Percentiles rank a stretch among this genome's conserved stretches.
These are phyloP conservation scores for Ophiostoma tasmaniense DNA, from an alignment of 2,329 filamentous ascomycete genomes.

Conservation along the genomic window DNA sequence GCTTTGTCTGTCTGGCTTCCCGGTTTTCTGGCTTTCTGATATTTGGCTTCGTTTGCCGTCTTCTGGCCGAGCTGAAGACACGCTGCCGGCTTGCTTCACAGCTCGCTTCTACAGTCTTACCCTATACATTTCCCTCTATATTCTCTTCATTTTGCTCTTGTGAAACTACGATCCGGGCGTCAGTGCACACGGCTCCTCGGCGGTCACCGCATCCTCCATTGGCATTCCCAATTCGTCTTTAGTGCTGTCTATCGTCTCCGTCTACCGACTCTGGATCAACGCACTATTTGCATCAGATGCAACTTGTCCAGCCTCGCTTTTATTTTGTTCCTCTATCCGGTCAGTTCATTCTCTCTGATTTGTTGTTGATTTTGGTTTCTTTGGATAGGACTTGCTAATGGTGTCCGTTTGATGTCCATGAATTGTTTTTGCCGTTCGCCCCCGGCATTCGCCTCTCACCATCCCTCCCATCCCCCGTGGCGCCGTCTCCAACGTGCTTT, in stretches of 20 bases:
- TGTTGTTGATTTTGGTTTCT: neutral
- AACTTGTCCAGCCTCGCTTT: constrained; percentile 5
- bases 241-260: constrained; percentile 2
- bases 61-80: neutral
- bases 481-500: constrained; percentile 13
- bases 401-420: no score
- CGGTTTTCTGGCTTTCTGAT: neutral
- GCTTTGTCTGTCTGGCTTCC: no score
- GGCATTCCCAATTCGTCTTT: constrained; percentile 9
- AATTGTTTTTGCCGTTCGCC: neutral
- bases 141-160: neutral
- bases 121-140: neutral
- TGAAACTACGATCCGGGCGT: neutral
- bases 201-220: constrained; percentile 9
- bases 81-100: neutral
- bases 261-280: neutral
- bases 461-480: constrained; percentile 2
- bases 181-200: constrained; percentile 14
- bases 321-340: neutral
- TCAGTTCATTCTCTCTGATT: neutral
- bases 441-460: neutral
- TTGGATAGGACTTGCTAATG: no score
- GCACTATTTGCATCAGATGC: neutral
- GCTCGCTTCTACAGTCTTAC: neutral
- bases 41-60: neutral